phyloP scores from a whole-genome alignment of 495 filamentous ascomycete genomes.

The Aspergillus wentii region DNA sequence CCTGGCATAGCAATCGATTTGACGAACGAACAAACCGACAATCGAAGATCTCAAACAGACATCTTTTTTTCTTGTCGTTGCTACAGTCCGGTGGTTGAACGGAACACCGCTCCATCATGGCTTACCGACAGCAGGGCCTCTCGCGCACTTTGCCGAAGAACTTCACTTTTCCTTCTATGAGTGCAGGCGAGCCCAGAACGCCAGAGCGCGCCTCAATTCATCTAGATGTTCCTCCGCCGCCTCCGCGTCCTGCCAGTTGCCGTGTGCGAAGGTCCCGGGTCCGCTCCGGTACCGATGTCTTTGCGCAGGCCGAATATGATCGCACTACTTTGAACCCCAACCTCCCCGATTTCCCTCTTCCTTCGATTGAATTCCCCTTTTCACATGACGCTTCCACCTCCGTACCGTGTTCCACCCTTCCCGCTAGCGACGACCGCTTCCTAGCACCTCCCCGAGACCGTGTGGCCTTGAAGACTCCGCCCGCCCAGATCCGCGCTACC shows the following conservation, averaged over 20 bases:
- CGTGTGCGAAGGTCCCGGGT: constrained; percentile 40
- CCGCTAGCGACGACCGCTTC: constrained; percentile 38
- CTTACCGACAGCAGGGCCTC: constrained; percentile 44
- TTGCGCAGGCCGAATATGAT: constrained; percentile 30
- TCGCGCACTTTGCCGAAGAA: constrained; percentile 63
- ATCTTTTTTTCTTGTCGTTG: not conserved
- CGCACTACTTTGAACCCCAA: constrained; percentile 23
- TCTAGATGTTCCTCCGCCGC: constrained; percentile 40
- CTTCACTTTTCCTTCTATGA: constrained; percentile 56
- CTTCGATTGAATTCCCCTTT: constrained; percentile 55
- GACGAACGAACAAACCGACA: not conserved
- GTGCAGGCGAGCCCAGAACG: constrained; percentile 50
- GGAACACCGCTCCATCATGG: constrained; percentile 31
- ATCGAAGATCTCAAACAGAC: not conserved
- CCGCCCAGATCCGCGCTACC: constrained; percentile 47
- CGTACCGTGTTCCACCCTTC: constrained; percentile 15
- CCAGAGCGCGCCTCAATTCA: constrained; percentile 46
- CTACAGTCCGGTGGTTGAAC: constrained; percentile 6
- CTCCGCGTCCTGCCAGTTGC: constrained; percentile 49
- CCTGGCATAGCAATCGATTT: not conserved
- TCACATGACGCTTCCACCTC: constrained; percentile 13
- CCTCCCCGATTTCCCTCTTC: constrained; percentile 44
- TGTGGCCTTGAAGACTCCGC: constrained; percentile 58
- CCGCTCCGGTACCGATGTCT: constrained; percentile 41
- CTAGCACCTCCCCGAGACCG: constrained; percentile 45